Percentiles rank a stretch among this genome's conserved stretches.
phyloP scores from a whole-genome alignment of 2,329 filamentous ascomycete species.

The Huntiella savannae region DNA sequence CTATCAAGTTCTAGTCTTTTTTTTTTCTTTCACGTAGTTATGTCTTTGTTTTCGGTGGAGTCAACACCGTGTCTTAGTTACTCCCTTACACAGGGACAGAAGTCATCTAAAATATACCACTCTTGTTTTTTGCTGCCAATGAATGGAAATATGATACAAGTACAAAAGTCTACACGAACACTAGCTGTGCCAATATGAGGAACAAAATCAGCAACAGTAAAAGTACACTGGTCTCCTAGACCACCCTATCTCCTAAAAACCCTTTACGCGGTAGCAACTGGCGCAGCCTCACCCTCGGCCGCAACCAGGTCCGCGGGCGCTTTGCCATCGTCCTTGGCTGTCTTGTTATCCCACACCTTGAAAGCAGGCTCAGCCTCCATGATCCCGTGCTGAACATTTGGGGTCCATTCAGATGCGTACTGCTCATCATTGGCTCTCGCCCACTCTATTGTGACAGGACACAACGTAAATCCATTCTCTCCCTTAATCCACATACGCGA shows the following conservation, averaged over 20 bases:
- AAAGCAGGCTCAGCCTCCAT: conserved; percentile 15
- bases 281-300: conserved; percentile 13
- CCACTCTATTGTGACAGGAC: conserved; percentile 32
- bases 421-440: conserved; percentile 27
- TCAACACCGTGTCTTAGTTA: background rate
- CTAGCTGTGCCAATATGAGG: background rate
- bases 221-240: conserved; percentile 3
- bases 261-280: no score
- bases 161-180: conserved; percentile 6
- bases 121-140: background rate
- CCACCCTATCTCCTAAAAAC: conserved; percentile 11
- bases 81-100: background rate
- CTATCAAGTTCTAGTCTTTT: conserved; percentile 34
- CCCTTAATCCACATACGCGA: conserved; percentile 24
- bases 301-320: background rate
- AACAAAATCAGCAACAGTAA: background rate
- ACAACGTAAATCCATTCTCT: conserved; percentile 15
- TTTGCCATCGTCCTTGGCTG: conserved; percentile 13
- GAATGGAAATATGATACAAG: conserved; percentile 10
- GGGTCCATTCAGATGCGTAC: conserved; percentile 29
- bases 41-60: no score
- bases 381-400: conserved; percentile 32
- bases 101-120: background rate
- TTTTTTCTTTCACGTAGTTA: background rate
- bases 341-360: background rate